Base-by-base conservation (phyloP, 1,284 basidiomycete genomes). In the Apiotrichum akiyoshidainum region DNA sequence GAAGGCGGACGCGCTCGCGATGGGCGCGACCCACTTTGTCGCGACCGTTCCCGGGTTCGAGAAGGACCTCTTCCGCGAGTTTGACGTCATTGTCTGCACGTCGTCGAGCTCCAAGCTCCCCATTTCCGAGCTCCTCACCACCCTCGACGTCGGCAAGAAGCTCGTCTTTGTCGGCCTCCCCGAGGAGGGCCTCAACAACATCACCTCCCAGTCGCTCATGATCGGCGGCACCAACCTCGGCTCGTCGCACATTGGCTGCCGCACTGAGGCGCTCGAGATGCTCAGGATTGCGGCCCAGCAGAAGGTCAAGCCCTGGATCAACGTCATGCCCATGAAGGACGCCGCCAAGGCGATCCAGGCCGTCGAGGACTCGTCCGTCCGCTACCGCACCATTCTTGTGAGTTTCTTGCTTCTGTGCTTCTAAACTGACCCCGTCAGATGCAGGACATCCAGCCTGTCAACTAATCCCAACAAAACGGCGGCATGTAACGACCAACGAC, bases 51-150 rank as follows among this genome's bases (percentile, higher is more conserved):
- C 54, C 59, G 78, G 80, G 22, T 86, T 84, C 66, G 76, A 78
- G 22, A 75, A 83, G 59, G 68, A 79, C 21, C 76, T 80, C 61
- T 67, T 73, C 22, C 73, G 73, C 39, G 79, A 80, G 48, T 78
- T 88, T 34, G 86, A 88, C 74, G 70, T 88, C 35, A 85, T 89
- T 67, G 79, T 88, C 66, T 84, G 83, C 53, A 82, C 80, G 53
- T 74, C 80, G 26, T 78, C 77, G 50, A 77, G 77, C 48, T 71
- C 73, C 65, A 71, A 74, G 22, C 71, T 81, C 22, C 79, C 81
- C 8, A 65, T 83, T 41, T 65, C 73, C 53, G 78, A 81, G 50
- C 80, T 82, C 64, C 69, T 84, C 41, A 76, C 77, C 22, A 80
- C 79, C 55, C 79, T 85, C 59, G 79, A 79, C 74, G 80, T 85